Conservation (phyloP, 1,284 basidiomycete genomes). For the Cryptococcus sp. region DNA sequence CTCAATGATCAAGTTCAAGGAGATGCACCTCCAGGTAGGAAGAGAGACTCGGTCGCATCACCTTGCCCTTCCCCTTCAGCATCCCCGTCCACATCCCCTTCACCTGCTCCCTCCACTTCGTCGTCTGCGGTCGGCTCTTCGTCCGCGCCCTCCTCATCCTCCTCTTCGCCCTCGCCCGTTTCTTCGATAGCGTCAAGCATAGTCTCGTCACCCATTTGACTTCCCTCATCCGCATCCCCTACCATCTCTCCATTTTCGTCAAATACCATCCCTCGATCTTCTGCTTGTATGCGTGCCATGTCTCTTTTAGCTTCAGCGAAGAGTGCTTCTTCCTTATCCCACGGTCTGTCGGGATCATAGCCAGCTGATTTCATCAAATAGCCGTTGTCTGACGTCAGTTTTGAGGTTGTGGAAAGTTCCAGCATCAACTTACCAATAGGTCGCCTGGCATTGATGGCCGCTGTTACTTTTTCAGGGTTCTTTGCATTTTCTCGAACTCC, state of each 20-base stretch:
- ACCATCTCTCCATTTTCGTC: background rate
- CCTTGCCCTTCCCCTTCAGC: background rate
- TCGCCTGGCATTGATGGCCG: slow-evolving; percentile 31
- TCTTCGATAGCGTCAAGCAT: background rate
- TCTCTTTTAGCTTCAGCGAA: slow-evolving; percentile 29
- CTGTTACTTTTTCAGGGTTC: slow-evolving; percentile 34
- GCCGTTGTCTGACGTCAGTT: slow-evolving; percentile 20
- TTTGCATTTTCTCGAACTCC: slow-evolving; percentile 29
- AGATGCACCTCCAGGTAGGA: background rate
- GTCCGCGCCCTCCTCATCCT: background rate
- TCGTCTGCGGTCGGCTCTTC: background rate
- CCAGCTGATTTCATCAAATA: slow-evolving; percentile 36
- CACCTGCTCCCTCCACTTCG: background rate
- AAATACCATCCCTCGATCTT: background rate
- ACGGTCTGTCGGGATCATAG: slow-evolving; percentile 21
- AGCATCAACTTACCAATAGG: slow-evolving; percentile 27
- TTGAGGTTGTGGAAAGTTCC: background rate
- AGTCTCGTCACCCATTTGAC: background rate
- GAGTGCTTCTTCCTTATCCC: slow-evolving; percentile 26
- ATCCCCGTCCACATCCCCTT: background rate
- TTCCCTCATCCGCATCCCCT: background rate
- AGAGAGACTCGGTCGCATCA: background rate
- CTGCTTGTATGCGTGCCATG: slow-evolving; percentile 11
- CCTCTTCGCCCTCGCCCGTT: background rate
- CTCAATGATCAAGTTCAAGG: too few species aligned